A percentile compares a stretch with the other conserved stretches of the same genome.
These are phyloP conservation scores for Cylindrotheca fusiformis DNA, from an alignment of 108 stramenopile species.

Conservation along the genomic window DNA sequence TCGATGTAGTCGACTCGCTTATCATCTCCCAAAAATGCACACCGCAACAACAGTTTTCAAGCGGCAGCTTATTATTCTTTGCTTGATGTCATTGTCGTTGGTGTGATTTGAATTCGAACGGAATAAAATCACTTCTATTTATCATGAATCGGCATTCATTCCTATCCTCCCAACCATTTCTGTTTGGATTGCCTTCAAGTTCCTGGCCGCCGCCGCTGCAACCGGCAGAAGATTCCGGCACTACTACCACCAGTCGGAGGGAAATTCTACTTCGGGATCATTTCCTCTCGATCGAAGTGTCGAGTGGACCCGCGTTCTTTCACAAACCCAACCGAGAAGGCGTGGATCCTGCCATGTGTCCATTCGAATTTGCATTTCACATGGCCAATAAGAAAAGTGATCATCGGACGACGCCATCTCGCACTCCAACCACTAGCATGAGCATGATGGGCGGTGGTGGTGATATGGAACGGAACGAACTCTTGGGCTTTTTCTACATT, in stretches of 20 bases:
- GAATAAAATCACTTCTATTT: not conserved
- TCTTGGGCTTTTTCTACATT: not conserved
- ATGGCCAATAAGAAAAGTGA: not conserved
- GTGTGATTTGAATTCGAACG: not conserved
- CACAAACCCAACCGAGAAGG: not conserved
- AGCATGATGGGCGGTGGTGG: constrained; percentile 1
- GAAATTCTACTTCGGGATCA: constrained; percentile 8
- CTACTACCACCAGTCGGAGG: constrained; percentile 5
- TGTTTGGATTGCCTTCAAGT: constrained; percentile 10
- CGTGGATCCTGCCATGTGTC: constrained; percentile 23
- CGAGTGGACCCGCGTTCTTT: constrained; percentile 9
- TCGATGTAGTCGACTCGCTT: not conserved
- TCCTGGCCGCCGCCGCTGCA: constrained; percentile 11
- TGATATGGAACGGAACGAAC: not conserved
- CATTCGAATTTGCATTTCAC: constrained; percentile 15
- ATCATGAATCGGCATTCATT: constrained; percentile 25
- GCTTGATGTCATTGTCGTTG: not conserved
- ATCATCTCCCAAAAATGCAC: not conserved
- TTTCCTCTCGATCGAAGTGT: not conserved
- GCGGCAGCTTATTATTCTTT: not conserved
- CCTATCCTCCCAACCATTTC: constrained; percentile 20
- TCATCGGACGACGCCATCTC: not conserved
- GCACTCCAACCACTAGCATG: constrained; percentile 6
- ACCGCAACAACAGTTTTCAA: not conserved
- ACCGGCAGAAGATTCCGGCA: not conserved